These are phyloP conservation scores for Gonapodya prolifera DNA, from an alignment of 192 early-diverging fungal species.

Conservation along the genomic window DNA sequence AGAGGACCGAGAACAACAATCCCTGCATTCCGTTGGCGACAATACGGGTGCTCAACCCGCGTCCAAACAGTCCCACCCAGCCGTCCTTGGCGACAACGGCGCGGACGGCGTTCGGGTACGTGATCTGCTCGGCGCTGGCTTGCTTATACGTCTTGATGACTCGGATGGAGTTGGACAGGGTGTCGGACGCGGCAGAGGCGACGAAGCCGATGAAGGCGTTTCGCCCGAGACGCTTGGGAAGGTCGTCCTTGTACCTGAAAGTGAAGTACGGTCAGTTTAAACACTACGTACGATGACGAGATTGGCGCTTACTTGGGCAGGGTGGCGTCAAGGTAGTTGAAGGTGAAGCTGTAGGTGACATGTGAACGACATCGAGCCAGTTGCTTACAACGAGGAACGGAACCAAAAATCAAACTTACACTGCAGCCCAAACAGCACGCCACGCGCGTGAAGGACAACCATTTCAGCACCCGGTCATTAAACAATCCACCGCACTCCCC, in stretches of 20 bases:
- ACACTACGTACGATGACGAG: background rate
- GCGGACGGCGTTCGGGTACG: constrained; percentile 16
- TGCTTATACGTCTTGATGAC: constrained; percentile 31
- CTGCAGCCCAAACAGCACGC: no score
- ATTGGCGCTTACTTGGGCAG: constrained; percentile 18
- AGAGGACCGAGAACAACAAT: constrained; percentile 26
- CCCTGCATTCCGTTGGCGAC: constrained; percentile 29
- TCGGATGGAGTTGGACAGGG: constrained; percentile 24
- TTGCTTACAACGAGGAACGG: no score
- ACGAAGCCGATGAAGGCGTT: constrained; percentile 27
- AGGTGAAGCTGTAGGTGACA: background rate
- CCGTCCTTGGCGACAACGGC: constrained; percentile 29
- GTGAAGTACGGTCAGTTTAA: background rate
- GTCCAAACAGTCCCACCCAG: constrained; percentile 24
- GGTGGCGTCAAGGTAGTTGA: constrained; percentile 19
- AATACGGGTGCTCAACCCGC: constrained; percentile 26
- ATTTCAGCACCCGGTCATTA: background rate
- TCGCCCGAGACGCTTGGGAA: constrained; percentile 19
- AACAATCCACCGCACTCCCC: background rate
- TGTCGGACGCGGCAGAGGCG: constrained; percentile 17
- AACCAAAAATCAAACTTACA: no score
- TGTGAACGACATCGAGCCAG: no score
- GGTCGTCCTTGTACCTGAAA: background rate
- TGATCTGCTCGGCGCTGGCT: constrained; percentile 13
- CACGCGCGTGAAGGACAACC: no score